Base-by-base conservation (phyloP, 2,329 filamentous ascomycete genomes). In the Teratosphaeria pseudoeucalypti region DNA sequence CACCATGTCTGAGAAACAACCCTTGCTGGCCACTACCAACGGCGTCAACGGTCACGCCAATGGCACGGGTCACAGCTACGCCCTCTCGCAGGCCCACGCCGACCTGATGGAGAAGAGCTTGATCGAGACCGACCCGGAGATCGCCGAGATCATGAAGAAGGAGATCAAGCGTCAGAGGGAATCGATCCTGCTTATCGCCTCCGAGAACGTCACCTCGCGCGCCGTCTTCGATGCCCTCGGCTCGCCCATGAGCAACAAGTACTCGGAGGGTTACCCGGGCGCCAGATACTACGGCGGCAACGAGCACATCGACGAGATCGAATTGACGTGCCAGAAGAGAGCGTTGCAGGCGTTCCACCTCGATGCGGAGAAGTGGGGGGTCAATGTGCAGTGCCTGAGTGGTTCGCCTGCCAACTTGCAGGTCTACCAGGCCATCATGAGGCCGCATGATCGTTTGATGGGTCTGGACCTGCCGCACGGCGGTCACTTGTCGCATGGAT, bases 211-310 rank as follows among this genome's bases (percentile, higher is more conserved):
- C 79, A 99, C 94, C 61, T 99, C 94, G 64, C 91, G 92, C 70
- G 92, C 94, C 71, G 94, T 99, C 72, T 96, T 96, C 80, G 92
- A 99, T 80, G 94, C 94, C 62, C 86, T 99, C 66, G 94, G 94
- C 72, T 92, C 87, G 61, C 88, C 89, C 76, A 95, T 94, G 89
- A 90, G 73, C 78, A 79, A 99, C 85, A 99, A 99, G 82, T 99
- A 99, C 85, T 96, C 91, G 19, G 94, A 99, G 82, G 94, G 94
- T 66, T 96, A 96, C 77, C 94, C 94, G 67, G 94, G 94, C 75
- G 94, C 94, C 70, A 88, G 94, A 78, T 99, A 99, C 85, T 99
- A 99, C 73, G 94, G 94, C 74, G 94, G 94, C 73, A 99, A 99
- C 82, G 89, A 99, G 83, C 90, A 94, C 83, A 99, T 99, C 68